Evolutionary conservation across 805 yeast genomes (phyloP).

Genomic region (Lipomyces spencermartinsiae): DNA sequence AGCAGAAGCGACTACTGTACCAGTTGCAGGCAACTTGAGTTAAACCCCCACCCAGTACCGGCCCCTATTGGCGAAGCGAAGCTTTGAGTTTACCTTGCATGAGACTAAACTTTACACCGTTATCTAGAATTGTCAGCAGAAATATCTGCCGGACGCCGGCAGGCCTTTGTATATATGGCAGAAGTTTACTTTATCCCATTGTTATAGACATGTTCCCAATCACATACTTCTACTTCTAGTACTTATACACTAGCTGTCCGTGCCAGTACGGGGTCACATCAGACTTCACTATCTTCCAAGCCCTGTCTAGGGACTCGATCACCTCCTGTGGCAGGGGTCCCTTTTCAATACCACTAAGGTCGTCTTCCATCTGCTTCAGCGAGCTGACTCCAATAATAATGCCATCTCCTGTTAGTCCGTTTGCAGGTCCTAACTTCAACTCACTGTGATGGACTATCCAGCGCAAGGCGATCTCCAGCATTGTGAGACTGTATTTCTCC

Average conservation of each 20-base stretch:
- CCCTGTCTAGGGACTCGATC: conserved; percentile 38
- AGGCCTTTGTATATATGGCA: neutral
- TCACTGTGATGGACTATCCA: conserved; percentile 30
- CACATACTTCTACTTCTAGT: neutral
- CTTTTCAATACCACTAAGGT: conserved; percentile 33
- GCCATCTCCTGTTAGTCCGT: conserved; percentile 24
- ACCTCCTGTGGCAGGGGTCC: conserved; percentile 42
- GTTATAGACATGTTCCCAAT: neutral
- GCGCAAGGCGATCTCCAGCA: conserved; percentile 25
- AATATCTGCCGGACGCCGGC: too few species aligned
- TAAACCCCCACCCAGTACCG: too few species aligned
- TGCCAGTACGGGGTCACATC: conserved; percentile 41
- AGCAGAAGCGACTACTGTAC: too few species aligned
- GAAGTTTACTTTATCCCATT: neutral
- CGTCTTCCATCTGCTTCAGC: conserved; percentile 18
- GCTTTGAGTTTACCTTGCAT: too few species aligned
- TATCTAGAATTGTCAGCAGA: too few species aligned
- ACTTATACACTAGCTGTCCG: conserved; percentile 9
- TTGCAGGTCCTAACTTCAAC: conserved; percentile 24
- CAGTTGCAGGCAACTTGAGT: too few species aligned
- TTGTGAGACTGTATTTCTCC: conserved; percentile 21
- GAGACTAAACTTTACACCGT: too few species aligned
- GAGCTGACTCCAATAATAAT: conserved; percentile 29
- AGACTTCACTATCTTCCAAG: conserved; percentile 39
- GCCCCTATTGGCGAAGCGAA: too few species aligned